These are phyloP conservation scores for Nothomitra cinnamomea DNA, from an alignment of 2,329 filamentous ascomycete genomes.

Conservation along the genomic window DNA sequence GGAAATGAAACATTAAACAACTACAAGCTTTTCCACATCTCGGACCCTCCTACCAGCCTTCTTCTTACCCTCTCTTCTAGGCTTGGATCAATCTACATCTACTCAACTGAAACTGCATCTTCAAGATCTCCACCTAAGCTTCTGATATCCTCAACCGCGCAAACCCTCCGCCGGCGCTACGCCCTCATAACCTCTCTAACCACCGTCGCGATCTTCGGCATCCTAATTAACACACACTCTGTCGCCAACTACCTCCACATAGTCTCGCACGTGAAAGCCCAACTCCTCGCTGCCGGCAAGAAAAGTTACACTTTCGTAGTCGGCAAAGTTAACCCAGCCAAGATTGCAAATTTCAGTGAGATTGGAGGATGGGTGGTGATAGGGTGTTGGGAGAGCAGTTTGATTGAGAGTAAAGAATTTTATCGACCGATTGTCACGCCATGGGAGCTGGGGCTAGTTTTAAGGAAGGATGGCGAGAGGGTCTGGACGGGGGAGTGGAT, in stretches of 20 bases:
- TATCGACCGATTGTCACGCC: conserved; percentile 87
- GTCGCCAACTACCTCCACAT: conserved; percentile 80
- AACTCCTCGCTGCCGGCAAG: conserved; percentile 68
- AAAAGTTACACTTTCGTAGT: conserved; percentile 95
- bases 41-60: conserved; percentile 62
- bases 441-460: conserved; percentile 69
- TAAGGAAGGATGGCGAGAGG: conserved; percentile 57
- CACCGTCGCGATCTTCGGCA: conserved; percentile 73
- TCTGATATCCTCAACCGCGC: conserved; percentile 33
- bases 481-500: conserved; percentile 83
- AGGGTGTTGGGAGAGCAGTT: conserved; percentile 91
- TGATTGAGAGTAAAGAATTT: conserved; percentile 79
- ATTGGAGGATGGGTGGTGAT: conserved; percentile 95
- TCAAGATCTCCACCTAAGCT: conserved; percentile 20
- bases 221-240: conserved; percentile 87
- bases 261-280: conserved; percentile 52
- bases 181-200: conserved; percentile 67
- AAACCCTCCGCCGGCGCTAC: conserved; percentile 65
- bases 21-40: conserved; percentile 72
- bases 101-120: conserved; percentile 34
- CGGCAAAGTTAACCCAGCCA: conserved; percentile 87
- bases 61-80: conserved; percentile 76
- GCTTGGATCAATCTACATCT: conserved; percentile 62
- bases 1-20: conserved; percentile 35
- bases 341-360: conserved; percentile 91